Evolutionary conservation across 1,139 yeast genomes (phyloP).

Genomic region (Zygoascus sp.): DNA sequence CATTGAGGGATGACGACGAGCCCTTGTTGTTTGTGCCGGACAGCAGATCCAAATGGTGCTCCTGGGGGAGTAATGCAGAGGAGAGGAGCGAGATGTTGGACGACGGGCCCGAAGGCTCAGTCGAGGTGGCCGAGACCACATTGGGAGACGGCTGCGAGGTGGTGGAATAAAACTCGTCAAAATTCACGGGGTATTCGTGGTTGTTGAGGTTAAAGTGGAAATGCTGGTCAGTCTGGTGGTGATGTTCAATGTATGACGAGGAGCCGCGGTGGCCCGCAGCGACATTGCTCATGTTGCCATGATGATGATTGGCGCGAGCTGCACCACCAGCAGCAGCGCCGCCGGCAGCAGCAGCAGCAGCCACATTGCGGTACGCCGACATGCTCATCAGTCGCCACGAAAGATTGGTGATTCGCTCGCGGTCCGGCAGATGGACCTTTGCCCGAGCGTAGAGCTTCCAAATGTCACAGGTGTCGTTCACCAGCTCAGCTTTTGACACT

Average conservation of each 20-base stretch:
- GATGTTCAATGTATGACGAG: conserved; percentile 7
- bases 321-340: too few species aligned
- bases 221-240: conserved; percentile 10
- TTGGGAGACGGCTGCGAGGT: conserved; percentile 2
- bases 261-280: too few species aligned
- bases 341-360: too few species aligned
- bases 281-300: too few species aligned
- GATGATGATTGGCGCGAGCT: too few species aligned
- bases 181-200: conserved; percentile 1
- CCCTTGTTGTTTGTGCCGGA: neutral
- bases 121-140: conserved; percentile 1
- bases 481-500: conserved; percentile 7
- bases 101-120: neutral
- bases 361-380: too few species aligned
- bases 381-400: conserved; percentile 81
- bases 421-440: conserved; percentile 70
- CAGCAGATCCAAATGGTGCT: neutral
- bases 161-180: conserved; percentile 9
- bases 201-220: conserved; percentile 7
- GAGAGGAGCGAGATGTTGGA: conserved; percentile 1
- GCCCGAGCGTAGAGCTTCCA: conserved; percentile 83
- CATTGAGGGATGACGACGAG: neutral
- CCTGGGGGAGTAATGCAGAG: conserved; percentile 6
- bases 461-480: conserved; percentile 46
- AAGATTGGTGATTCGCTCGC: conserved; percentile 70